Evolutionary conservation across 164 flowering plant species (phyloP), one percentile per base, ranked within the genome.

Genomic region (Brasenia schreberi): DNA sequence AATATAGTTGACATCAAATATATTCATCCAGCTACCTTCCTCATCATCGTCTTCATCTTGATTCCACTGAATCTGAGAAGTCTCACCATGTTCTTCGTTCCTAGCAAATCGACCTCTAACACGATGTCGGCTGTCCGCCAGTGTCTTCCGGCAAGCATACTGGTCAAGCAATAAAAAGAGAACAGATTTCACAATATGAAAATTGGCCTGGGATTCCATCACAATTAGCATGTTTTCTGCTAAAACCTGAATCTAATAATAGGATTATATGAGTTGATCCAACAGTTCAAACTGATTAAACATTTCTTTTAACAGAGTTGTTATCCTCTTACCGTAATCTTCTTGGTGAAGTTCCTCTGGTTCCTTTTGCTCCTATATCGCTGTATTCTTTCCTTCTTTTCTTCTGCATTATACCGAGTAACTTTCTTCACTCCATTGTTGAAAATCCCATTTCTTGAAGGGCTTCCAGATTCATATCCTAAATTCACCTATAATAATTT

Each of bases 331-430:
- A 89, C 97, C 92, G 89, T 91, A 64, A 91, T 87, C 33, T 89
- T 91, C 77, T 91, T 91, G 81, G 81, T 87, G 81, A 86, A 91
- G 75, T 91, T 91, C 68, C 97, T 84, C 78, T 85, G 90, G 68
- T 83, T 89, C 84, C 87, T 81, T 75, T 91, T 91, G 81, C 86
- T 87, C 72, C 87, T 65, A 68, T 91, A 91, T 56, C 85, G 80
- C 2, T 79, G 75, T 69, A 91, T 91, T 66, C 83, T 85, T 16
- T 82, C 82, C 67, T 81, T 91, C 78, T 90, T 86, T 74, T 89
- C 96, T 76, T 89, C 96, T 9, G 67, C 83, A 0, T 90, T 75
- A 68, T 89, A 91, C 52, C 81, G 69, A 3, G 82, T 82, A 17
- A 87, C 81, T 67, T 60, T 19, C 63, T 60, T 2, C 63, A 17